Evolutionary conservation across 2,329 filamentous ascomycete genomes (phyloP).

Genomic region (Apiospora saccharicola): DNA sequence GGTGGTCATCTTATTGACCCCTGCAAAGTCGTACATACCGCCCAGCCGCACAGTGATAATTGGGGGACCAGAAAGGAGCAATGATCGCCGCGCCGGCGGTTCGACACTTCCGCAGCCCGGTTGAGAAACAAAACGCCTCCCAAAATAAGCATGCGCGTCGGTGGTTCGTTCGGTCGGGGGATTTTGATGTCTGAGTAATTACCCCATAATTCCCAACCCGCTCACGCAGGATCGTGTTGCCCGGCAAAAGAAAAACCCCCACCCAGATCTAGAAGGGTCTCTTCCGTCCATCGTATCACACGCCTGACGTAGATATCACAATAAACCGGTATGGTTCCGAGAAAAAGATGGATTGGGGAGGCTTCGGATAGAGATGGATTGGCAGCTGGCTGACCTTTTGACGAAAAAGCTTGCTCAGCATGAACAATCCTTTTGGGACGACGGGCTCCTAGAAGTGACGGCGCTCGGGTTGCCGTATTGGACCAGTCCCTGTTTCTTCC

Average conservation of each 20-base stretch:
- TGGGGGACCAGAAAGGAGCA: not conserved
- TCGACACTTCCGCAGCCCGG: constrained; percentile 10
- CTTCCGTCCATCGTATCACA: not conserved
- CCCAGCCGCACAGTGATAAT: not conserved
- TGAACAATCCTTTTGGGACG: too few species aligned
- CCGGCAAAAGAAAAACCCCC: not conserved
- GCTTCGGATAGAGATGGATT: too few species aligned
- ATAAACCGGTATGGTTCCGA: not conserved
- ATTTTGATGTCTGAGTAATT: too few species aligned
- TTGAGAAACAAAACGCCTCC: not conserved
- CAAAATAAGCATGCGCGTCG: not conserved
- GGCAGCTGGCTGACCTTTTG: too few species aligned
- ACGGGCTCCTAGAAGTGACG: too few species aligned
- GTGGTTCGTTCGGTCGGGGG: too few species aligned
- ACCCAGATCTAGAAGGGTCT: not conserved
- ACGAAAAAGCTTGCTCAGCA: too few species aligned
- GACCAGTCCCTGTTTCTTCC: not conserved
- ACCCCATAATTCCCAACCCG: too few species aligned
- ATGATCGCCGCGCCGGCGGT: not conserved
- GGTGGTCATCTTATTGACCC: not conserved
- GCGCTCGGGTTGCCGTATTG: too few species aligned
- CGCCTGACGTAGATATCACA: not conserved
- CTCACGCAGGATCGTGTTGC: not conserved
- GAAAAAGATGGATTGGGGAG: too few species aligned
- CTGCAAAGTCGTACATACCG: not conserved